phyloP scores from a whole-genome alignment of 169 alveolate genomes.

The Plasmodium inui region DNA sequence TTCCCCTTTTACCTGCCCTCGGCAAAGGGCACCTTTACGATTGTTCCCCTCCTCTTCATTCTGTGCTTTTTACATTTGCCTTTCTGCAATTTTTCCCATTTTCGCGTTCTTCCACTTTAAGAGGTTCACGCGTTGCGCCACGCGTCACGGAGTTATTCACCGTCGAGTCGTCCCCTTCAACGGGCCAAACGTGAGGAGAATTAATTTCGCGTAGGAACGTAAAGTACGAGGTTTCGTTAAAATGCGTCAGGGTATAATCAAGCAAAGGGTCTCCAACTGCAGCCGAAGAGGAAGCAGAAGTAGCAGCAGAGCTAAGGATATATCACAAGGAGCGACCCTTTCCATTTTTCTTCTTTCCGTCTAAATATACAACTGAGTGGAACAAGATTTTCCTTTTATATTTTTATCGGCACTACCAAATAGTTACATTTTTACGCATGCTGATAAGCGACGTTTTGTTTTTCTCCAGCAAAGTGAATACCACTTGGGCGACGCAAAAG shows the following conservation, averaged over 20 bases:
- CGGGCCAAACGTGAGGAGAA: neutral
- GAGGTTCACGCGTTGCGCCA: neutral
- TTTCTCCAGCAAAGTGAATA: neutral
- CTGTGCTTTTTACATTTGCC: neutral
- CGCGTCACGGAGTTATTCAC: neutral
- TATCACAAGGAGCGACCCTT: neutral
- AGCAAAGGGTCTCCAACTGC: neutral
- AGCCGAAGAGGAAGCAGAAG: neutral
- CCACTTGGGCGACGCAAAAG: neutral
- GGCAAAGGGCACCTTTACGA: neutral
- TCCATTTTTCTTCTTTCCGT: slow-evolving; percentile 1
- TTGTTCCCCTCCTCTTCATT: neutral
- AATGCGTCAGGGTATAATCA: neutral
- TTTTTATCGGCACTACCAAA: neutral
- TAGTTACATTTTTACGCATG: neutral
- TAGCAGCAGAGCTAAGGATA: neutral
- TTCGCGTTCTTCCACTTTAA: neutral
- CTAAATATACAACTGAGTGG: neutral
- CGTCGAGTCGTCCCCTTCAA: neutral
- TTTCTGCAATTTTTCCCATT: neutral
- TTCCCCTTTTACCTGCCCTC: neutral
- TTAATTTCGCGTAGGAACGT: neutral
- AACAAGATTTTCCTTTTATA: neutral
- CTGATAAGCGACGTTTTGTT: neutral
- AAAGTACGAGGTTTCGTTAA: neutral